Conservation (phyloP, 192 early-diverging fungal genomes). For the Linnemannia schmuckeri region DNA sequence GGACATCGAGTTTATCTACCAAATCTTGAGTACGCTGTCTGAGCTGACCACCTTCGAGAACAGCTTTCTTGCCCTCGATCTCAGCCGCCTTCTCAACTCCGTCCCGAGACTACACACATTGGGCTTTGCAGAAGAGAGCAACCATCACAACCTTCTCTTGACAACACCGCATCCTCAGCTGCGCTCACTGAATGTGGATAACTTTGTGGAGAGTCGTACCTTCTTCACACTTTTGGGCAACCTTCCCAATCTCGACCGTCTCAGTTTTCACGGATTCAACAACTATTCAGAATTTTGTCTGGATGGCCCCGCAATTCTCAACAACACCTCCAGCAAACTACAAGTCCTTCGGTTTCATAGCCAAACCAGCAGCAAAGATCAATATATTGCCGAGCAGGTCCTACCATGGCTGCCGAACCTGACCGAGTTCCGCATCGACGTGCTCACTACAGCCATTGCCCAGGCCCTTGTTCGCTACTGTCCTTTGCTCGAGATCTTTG, state of each 20-base stretch:
- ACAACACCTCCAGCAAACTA: neutral
- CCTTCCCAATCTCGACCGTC: neutral
- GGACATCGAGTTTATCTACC: neutral
- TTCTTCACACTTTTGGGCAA: neutral
- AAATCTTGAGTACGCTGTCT: neutral
- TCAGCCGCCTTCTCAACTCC: neutral
- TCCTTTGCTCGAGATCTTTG: neutral
- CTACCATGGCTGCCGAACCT: neutral
- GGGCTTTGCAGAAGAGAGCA: neutral
- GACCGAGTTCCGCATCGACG: neutral
- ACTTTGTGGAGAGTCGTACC: neutral
- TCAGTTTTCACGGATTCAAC: neutral
- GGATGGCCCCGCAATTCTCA: neutral
- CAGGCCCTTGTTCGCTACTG: neutral
- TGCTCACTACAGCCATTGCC: neutral
- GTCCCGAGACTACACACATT: neutral
- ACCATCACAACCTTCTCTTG: neutral
- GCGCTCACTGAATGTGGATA: neutral
- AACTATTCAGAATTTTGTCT: neutral
- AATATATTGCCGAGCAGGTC: neutral
- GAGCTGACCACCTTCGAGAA: neutral
- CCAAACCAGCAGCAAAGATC: neutral
- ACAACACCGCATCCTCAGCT: neutral
- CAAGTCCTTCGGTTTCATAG: neutral
- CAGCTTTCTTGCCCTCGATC: neutral